Base-by-base conservation (phyloP, 352 stramenopile species). In the Pythium rishiriense region DNA sequence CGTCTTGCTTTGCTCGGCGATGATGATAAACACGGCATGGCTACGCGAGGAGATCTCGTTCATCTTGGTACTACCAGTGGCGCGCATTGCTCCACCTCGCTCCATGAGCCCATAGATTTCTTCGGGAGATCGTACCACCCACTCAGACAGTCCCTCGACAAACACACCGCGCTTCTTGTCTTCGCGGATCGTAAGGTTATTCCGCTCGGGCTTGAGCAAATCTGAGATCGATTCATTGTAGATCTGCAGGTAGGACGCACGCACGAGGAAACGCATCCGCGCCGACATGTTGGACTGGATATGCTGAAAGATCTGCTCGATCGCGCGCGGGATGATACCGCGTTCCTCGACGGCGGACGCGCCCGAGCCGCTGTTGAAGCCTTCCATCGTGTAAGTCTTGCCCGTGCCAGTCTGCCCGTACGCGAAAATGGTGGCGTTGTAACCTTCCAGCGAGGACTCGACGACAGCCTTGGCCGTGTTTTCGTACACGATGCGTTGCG, bases 331-430 rank as follows among this genome's bases (percentile, higher is more conserved):
- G 71, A 99, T 99, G 73, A 99, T 99, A 25, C 97, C 98, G 19
- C 96, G 83, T 80, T 91, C 79, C 83, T 99, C 72, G 64, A 93
- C 74, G 22, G 91, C 64, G 5, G 56, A 66, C 22, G 49, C 78
- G 65, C 88, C 74, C 64, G 97, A 84, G 70, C 96, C 70, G 57
- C 73, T 87, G 70, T 92, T 93, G 70, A 93, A 93, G 2, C 97
- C 97, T 67, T 99, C 96, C 97, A 99, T 99, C 1, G 98, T 98
- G 75, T 97, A 96, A 33, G 93, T 98, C 67, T 98, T 98, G 47
- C 93, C 93, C 3, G 82, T 96, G 51, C 93, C 93, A 0, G 90
- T 97, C 69, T 97, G 90, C 2, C 90, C 90, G 62, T 96, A 97
- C 15, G 87, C 87, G 47, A 97, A 97, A 50, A 97, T 94, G 21